Conservation (phyloP, 2,329 filamentous ascomycete genomes). For the Aspergillus flavus region DNA sequence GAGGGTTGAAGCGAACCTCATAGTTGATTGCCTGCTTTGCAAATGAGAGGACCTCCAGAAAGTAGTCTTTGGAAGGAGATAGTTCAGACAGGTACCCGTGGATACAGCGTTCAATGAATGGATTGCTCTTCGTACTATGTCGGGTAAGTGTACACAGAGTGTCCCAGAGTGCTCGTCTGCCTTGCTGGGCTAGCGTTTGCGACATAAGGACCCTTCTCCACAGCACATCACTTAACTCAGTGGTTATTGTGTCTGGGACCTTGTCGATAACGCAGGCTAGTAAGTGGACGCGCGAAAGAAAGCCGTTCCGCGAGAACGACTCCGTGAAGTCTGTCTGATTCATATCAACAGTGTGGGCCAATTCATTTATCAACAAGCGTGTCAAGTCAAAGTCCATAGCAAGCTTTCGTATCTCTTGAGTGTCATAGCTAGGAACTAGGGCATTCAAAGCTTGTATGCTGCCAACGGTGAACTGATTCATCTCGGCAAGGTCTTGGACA, state of each 20-base stretch:
- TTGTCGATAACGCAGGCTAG: slow-evolving; percentile 61
- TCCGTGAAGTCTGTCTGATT: slow-evolving; percentile 47
- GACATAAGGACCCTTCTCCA: slow-evolving; percentile 75
- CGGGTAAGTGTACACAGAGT: slow-evolving; percentile 55
- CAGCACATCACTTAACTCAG: slow-evolving; percentile 63
- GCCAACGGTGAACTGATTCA: slow-evolving; percentile 67
- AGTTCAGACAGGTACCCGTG: slow-evolving; percentile 45
- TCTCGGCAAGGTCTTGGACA: slow-evolving; percentile 66
- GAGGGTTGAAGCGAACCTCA: slow-evolving; percentile 60
- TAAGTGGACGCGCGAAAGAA: slow-evolving; percentile 61
- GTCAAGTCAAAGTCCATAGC: slow-evolving; percentile 64
- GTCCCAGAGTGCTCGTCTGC: slow-evolving; percentile 70
- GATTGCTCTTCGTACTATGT: slow-evolving; percentile 33
- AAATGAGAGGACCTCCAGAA: slow-evolving; percentile 44
- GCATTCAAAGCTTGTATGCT: slow-evolving; percentile 68
- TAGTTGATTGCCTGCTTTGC: slow-evolving; percentile 46
- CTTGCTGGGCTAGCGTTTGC: slow-evolving; percentile 59
- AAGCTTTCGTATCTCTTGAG: slow-evolving; percentile 59
- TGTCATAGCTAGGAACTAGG: slow-evolving; percentile 44
- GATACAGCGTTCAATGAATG: slow-evolving; percentile 49
- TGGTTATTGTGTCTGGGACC: slow-evolving; percentile 63
- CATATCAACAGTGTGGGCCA: slow-evolving; percentile 57
- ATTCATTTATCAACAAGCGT: slow-evolving; percentile 64
- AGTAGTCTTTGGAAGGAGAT: slow-evolving; percentile 39
- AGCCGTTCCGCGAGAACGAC: slow-evolving; percentile 42